phyloP scores from a whole-genome alignment of 192 early-diverging fungal species.

The Podila epigama region DNA sequence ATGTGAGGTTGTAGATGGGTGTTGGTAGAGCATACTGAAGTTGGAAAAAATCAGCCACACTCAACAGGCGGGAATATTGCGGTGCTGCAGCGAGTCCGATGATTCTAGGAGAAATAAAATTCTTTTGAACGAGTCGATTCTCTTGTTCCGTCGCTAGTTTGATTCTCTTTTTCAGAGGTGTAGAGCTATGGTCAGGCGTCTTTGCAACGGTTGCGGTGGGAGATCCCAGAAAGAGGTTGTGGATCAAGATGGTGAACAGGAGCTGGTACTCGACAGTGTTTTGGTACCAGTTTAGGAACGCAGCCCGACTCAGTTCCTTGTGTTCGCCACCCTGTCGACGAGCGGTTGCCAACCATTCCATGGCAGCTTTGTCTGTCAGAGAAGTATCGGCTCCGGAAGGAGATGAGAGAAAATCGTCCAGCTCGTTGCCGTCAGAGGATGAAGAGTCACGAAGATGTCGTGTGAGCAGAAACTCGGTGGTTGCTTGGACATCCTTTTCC shows the following conservation, averaged over 20 bases:
- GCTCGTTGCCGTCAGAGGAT: background rate
- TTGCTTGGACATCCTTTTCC: conserved; percentile 14
- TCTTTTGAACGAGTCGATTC: conserved; percentile 33
- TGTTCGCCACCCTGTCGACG: background rate
- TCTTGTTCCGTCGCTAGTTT: conserved; percentile 21
- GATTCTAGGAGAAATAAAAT: conserved; percentile 37
- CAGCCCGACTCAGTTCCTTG: conserved; percentile 34
- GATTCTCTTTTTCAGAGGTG: conserved; percentile 3
- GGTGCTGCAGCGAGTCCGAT: conserved; percentile 29
- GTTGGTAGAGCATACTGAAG: conserved; percentile 41
- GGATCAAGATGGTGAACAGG: conserved; percentile 39
- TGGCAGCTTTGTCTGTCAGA: conserved; percentile 4
- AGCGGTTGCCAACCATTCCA: conserved; percentile 30
- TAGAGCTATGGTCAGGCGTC: background rate
- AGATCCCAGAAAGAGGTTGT: conserved; percentile 33
- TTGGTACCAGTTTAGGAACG: conserved; percentile 47
- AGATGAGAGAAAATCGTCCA: conserved; percentile 2
- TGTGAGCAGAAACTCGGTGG: conserved; percentile 33
- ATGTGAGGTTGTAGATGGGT: conserved; percentile 10
- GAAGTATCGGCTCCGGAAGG: background rate
- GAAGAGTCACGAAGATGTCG: conserved; percentile 25
- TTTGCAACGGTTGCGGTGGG: conserved; percentile 7
- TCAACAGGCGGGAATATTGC: conserved; percentile 47
- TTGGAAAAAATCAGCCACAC: conserved; percentile 48
- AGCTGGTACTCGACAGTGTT: conserved; percentile 41